Base-by-base conservation (phyloP, 768 basidiomycete species). In the Candolleomyces aberdarensis region DNA sequence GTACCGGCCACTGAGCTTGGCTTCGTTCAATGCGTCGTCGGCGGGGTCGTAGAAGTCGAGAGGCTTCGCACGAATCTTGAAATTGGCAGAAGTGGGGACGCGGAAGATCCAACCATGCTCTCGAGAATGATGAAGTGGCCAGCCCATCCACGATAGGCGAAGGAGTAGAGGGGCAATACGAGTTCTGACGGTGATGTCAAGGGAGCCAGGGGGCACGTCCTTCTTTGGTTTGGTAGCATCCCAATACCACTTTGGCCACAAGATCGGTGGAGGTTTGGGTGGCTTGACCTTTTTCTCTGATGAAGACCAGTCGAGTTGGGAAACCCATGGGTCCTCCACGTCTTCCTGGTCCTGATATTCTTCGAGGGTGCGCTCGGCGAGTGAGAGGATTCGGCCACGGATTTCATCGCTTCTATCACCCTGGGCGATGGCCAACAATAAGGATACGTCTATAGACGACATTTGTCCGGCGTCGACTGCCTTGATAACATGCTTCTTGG, bases 211-310 rank as follows among this genome's bases (percentile, higher is more conserved):
- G 5, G 83, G 77, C 59, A 78, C 68, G 60, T 78, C 86, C 70
- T 87, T 88, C 75, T 83, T 89, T 3, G 89, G 92, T 66, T 80
- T 86, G 3, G 88, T 78, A 3, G 93, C 83, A 29, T 98, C 95
- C 91, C 89, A 94, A 69, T 92, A 99, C 97, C 97, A 98, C 70
- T 92, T 91, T 0, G 96, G 96, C 94, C 96, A 98, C n/a, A 78
- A 58, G 0, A 87, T 80, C 0, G 81, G 75, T 11, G 80, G 80
- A 3, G 76, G 75, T 64, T 81, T 83, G 14, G 65, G 48, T 10
- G 72, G 70, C 57, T 77, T 78, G 0, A 67, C 54, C 51, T 67
- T 56, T 68, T 77, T 61, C 20, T 67, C 56, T 22, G 75, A 73
- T 11, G 67, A 67, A 20, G 71, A 81, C 92, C 91, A 94, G 60